Evolutionary conservation across 2,329 filamentous ascomycete species (phyloP).

Genomic region (Nemania bipapillata): DNA sequence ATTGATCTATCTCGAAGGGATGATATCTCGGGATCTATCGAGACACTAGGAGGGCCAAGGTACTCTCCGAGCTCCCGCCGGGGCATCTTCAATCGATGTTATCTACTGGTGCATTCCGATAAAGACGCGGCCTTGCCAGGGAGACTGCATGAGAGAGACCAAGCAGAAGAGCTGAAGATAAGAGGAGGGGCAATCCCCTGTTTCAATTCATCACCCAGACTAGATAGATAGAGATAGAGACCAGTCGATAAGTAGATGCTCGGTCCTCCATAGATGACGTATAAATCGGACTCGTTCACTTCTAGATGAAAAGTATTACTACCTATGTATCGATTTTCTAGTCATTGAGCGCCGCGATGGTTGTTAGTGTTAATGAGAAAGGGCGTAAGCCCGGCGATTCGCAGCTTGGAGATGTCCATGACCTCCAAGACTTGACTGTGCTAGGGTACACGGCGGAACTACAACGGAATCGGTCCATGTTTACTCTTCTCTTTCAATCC

Average conservation of each 20-base stretch:
- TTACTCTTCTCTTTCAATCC: conserved; percentile 69
- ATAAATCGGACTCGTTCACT: conserved; percentile 2
- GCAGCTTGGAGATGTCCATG: conserved; percentile 39
- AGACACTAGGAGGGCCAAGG: conserved; percentile 1
- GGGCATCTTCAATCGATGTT: neutral
- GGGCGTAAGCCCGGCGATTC: conserved; percentile 20
- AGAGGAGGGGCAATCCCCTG: conserved; percentile 26
- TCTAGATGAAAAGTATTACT: neutral
- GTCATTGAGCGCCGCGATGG: conserved; percentile 18
- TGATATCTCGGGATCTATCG: conserved; percentile 5
- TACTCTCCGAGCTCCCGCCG: neutral
- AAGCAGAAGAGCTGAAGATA: conserved; percentile 28
- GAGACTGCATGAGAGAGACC: neutral
- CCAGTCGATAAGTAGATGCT: neutral
- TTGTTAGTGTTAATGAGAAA: conserved; percentile 14
- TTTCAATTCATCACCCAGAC: neutral
- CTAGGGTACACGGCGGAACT: conserved; percentile 70
- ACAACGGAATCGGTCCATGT: conserved; percentile 67
- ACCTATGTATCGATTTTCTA: neutral
- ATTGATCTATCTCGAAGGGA: conserved; percentile 1
- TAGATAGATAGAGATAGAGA: neutral
- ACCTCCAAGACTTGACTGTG: conserved; percentile 50
- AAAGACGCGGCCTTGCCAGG: conserved; percentile 13
- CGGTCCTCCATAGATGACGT: neutral
- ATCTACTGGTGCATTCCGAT: conserved; percentile 10